Conservation (phyloP, 768 basidiomycete genomes). For the Kwoniella shandongensis region DNA sequence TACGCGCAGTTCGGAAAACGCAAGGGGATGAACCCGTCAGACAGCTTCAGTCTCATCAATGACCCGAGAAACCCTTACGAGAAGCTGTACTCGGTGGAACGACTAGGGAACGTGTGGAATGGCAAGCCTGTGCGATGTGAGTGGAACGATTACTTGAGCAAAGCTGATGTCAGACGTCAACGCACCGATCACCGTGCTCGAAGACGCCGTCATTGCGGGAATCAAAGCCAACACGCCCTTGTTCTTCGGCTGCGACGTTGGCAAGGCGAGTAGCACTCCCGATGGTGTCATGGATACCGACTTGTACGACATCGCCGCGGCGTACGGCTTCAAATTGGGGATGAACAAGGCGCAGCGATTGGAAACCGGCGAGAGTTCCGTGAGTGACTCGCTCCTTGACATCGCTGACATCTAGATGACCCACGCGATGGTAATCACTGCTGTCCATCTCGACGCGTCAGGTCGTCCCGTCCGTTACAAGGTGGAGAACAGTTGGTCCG, state of each 20-base stretch:
- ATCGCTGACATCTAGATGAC: constrained; percentile 64
- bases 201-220: constrained; percentile 75
- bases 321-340: constrained; percentile 76
- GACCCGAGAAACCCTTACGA: constrained; percentile 84
- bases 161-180: constrained; percentile 70
- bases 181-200: constrained; percentile 77
- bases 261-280: constrained; percentile 70
- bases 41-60: constrained; percentile 89
- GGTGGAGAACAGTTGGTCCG: constrained; percentile 96
- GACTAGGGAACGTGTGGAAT: constrained; percentile 89
- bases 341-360: constrained; percentile 84
- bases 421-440: constrained; percentile 84
- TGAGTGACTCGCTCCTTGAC: background rate
- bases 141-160: constrained; percentile 49
- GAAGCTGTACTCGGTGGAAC: constrained; percentile 85
- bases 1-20: constrained; percentile 64
- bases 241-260: constrained; percentile 97
- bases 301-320: constrained; percentile 79
- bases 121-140: constrained; percentile 78
- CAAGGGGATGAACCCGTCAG: constrained; percentile 66
- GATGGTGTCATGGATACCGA: constrained; percentile 83
- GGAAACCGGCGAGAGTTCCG: constrained; percentile 68
- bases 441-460: constrained; percentile 74
- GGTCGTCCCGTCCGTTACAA: constrained; percentile 86
- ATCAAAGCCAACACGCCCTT: constrained; percentile 85